Percentiles rank a stretch among this genome's conserved stretches.
Conservation (phyloP, 1,139 yeast species). For the Kurtzmaniella quercitrusa region DNA sequence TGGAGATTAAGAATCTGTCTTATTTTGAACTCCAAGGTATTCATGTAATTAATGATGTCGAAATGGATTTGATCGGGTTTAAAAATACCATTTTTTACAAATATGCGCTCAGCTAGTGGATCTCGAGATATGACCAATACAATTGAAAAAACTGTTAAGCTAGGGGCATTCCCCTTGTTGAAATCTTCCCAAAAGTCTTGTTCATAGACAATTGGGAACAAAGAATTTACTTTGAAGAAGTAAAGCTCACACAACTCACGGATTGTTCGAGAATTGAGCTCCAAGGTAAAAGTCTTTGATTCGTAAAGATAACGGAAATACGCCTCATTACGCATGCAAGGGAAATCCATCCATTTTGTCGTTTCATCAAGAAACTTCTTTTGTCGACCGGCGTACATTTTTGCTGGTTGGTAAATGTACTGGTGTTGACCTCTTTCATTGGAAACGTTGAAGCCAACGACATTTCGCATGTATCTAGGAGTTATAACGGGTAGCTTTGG, state of each 20-base stretch:
- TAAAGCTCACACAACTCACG: conserved; percentile 22
- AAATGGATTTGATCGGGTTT: conserved; percentile 6
- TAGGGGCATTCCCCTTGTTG: conserved; percentile 17
- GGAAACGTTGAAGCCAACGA: background rate
- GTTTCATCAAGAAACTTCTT: background rate
- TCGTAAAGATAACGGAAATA: conserved; percentile 19
- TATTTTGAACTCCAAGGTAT: conserved; percentile 1
- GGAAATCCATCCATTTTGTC: background rate
- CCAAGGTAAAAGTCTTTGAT: conserved; percentile 32
- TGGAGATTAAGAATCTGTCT: conserved; percentile 21
- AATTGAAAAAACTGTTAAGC: conserved; percentile 24
- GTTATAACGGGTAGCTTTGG: background rate
- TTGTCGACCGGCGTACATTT: background rate
- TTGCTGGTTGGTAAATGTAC: background rate
- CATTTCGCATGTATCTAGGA: background rate
- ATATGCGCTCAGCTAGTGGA: conserved; percentile 23
- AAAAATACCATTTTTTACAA: conserved; percentile 16
- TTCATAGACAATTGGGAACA: conserved; percentile 31
- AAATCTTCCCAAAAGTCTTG: conserved; percentile 27
- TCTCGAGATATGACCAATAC: conserved; percentile 27
- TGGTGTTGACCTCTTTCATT: background rate
- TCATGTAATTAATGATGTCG: background rate
- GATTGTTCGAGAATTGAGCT: conserved; percentile 19
- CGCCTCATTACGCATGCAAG: conserved; percentile 12
- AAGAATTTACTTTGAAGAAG: conserved; percentile 29